phyloP scores from a whole-genome alignment of 2,329 filamentous ascomycete species.

The Paraphaeosphaeria minitans region DNA sequence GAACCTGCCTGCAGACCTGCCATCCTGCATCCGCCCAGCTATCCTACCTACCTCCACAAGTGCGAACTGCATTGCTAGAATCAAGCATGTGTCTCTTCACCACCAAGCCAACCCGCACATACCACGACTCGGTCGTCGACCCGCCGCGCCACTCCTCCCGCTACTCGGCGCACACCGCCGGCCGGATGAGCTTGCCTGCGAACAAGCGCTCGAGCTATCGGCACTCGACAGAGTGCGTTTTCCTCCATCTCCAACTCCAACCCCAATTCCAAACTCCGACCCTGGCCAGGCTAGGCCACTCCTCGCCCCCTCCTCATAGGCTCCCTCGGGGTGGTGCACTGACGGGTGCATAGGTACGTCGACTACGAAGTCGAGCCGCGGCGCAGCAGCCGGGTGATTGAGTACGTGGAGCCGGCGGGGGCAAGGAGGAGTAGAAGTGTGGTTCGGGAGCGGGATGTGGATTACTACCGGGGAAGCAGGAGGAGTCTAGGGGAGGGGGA shows the following conservation, averaged over 20 bases:
- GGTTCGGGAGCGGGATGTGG: slow-evolving; percentile 11
- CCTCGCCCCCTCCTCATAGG: too few species aligned
- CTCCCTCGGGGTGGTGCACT: too few species aligned
- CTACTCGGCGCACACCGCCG: slow-evolving; percentile 41
- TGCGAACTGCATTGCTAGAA: not conserved
- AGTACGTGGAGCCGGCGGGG: slow-evolving; percentile 35
- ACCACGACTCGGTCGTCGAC: slow-evolving; percentile 31
- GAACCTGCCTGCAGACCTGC: not conserved
- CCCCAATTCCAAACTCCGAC: too few species aligned
- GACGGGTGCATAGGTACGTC: not conserved
- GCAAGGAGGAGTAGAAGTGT: slow-evolving; percentile 32
- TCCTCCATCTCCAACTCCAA: too few species aligned
- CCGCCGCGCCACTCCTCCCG: slow-evolving; percentile 38
- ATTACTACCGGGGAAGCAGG: slow-evolving; percentile 24
- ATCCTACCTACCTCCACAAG: not conserved
- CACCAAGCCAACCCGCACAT: slow-evolving; percentile 32
- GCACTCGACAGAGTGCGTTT: slow-evolving; percentile 14
- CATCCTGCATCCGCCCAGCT: too few species aligned
- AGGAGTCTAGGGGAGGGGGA: slow-evolving; percentile 30
- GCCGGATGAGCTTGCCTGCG: slow-evolving; percentile 40
- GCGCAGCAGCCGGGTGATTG: slow-evolving; percentile 23
- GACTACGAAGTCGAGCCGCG: slow-evolving; percentile 10
- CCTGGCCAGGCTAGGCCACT: too few species aligned
- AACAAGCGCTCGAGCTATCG: slow-evolving; percentile 31
- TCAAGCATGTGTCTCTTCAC: slow-evolving; percentile 42